Evolutionary conservation across 139 green algal species (phyloP), one percentile per base, ranked within the genome.

Genomic region (Mychonastes homosphaera): DNA sequence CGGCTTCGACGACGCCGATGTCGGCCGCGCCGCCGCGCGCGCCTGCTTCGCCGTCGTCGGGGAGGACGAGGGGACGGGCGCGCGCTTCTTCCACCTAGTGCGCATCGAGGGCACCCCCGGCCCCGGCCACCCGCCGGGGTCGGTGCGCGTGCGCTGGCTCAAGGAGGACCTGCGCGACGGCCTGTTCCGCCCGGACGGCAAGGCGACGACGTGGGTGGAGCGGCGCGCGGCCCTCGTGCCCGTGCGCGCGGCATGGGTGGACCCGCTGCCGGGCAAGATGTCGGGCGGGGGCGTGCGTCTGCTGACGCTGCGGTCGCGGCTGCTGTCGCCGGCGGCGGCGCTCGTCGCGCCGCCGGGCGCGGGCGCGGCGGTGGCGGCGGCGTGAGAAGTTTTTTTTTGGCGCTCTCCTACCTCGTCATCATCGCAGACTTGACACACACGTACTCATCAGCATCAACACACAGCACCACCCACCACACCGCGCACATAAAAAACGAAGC

Each of bases 171-270:
- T n/a, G n/a, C 33, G 41, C 6, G 75, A 82, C 40, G 75, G 75
- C 19, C 47, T 82, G 33, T 82, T 68, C 63, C 43, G 75, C 9
- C 67, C 67, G 15, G 62, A 45, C 53, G 15, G 28, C 5, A 60
- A 53, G 21, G n/a, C n/a, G n/a, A n/a, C n/a, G n/a, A 61, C 66
- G 21, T 82, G 68, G 67, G 71, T 79, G 53, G 71, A 82, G 48
- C 24, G 40, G 10, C 27, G 40, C 2, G 38, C 18, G 0, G 52
- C 67, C 10, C 58, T 82, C 30, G 54, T 82, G 36, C 27, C 36
- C 3, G 71, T 82, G 41, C 59, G 51, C 15, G 75, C 67, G 43
- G 67, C 73, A 61, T 62, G 46, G 65, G 45, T 73, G 24, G n/a
- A 29, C 7, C 21, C 21, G n/a, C 26, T n/a, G n/a, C n/a, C n/a